phyloP scores from a whole-genome alignment of 2,329 filamentous ascomycete species.

The Aspergillus fructus region DNA sequence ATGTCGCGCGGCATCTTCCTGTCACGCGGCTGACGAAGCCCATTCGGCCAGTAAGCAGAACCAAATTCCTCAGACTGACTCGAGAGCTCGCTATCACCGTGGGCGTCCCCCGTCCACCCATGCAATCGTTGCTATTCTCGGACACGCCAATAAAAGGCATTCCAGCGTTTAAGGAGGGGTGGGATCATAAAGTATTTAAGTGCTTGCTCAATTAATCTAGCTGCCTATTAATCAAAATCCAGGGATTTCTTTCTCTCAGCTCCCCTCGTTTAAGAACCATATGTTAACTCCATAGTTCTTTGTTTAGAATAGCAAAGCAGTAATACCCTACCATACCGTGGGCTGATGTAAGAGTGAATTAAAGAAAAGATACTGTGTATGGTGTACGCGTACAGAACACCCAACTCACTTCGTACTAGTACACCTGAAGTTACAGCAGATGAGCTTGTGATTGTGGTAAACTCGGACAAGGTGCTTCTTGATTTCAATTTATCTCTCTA shows the following conservation, averaged over 20 bases:
- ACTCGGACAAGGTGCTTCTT: not conserved
- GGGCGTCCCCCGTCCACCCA: not conserved
- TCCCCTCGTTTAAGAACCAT: not conserved
- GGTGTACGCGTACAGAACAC: slow-evolving; percentile 10
- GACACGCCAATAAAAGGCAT: slow-evolving; percentile 2
- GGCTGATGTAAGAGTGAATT: not conserved
- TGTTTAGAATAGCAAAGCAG: not conserved
- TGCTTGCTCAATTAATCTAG: not conserved
- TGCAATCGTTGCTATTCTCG: slow-evolving; percentile 8
- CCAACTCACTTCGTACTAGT: slow-evolving; percentile 6
- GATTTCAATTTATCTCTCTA: not conserved
- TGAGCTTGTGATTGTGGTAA: not conserved
- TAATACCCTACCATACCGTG: slow-evolving; percentile 7
- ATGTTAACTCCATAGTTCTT: not conserved
- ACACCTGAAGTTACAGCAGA: slow-evolving; percentile 9
- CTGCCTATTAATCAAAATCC: not conserved
- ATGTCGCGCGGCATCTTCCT: not conserved
- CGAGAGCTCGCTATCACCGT: not conserved
- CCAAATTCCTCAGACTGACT: not conserved
- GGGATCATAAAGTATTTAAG: not conserved
- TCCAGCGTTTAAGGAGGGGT: not conserved
- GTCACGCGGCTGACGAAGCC: slow-evolving; percentile 9
- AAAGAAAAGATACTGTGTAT: not conserved
- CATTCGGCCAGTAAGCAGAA: slow-evolving; percentile 1
- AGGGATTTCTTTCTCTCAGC: not conserved